Conservation (phyloP, 2,329 filamentous ascomycete species). For the Fusarium luffae region DNA sequence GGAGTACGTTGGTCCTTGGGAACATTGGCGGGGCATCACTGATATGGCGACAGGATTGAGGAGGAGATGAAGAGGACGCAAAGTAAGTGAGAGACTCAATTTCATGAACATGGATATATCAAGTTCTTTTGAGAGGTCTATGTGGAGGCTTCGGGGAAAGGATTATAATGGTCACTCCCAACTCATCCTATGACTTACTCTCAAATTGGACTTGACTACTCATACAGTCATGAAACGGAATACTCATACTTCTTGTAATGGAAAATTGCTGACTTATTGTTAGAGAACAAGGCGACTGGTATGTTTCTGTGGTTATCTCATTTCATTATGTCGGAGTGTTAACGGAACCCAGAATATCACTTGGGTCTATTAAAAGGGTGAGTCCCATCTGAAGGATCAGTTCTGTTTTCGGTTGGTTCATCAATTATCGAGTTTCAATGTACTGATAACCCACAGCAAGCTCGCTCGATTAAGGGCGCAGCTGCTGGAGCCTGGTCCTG, state of each 20-base stretch:
- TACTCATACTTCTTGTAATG: not conserved
- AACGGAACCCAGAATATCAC: conserved; percentile 81
- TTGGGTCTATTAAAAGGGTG: conserved; percentile 97
- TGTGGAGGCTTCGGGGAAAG: not conserved
- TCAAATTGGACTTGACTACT: not conserved
- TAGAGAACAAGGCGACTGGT: conserved; percentile 99
- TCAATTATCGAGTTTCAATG: not conserved
- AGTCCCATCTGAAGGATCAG: conserved; percentile 34
- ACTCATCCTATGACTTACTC: not conserved
- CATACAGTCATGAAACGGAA: not conserved
- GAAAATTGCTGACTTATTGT: conserved; percentile 10
- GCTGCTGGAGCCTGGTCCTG: conserved; percentile 87
- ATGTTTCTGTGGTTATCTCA: conserved; percentile 52
- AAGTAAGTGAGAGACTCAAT: conserved; percentile 69
- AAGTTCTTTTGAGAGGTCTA: not conserved
- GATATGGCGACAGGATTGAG: conserved; percentile 80
- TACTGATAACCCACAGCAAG: conserved; percentile 70
- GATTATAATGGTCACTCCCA: not conserved
- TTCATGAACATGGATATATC: too few species aligned
- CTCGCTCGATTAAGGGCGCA: conserved; percentile 94
- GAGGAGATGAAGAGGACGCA: conserved; percentile 99
- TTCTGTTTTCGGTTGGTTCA: not conserved
- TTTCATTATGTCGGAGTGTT: conserved; percentile 16
- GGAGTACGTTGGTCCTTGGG: conserved; percentile 71
- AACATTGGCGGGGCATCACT: conserved; percentile 32